Percentiles rank a stretch among this genome's conserved stretches.
phyloP scores from a whole-genome alignment of 2,329 filamentous ascomycete species.

The Elsinoe fawcettii region DNA sequence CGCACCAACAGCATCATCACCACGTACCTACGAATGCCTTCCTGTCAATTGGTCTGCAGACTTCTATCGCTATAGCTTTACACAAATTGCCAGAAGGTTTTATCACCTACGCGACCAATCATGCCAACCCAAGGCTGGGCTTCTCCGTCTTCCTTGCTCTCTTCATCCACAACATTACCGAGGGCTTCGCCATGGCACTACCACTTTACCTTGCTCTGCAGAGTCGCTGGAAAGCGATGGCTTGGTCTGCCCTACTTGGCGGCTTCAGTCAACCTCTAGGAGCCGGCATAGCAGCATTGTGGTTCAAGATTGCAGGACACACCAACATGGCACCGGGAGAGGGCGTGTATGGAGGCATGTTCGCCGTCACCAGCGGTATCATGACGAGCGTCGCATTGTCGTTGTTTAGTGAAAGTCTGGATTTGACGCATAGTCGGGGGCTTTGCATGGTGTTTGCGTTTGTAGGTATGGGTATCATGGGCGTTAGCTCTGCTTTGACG shows the following conservation, averaged over 20 bases:
- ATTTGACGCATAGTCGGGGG: conserved; percentile 69
- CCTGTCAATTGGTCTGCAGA: conserved; percentile 89
- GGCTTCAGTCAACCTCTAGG: conserved; percentile 82
- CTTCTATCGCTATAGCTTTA: conserved; percentile 85
- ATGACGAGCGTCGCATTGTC: conserved; percentile 92
- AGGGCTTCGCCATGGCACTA: conserved; percentile 89
- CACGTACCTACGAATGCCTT: conserved; percentile 94
- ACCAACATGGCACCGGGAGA: conserved; percentile 44
- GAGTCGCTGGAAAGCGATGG: conserved; percentile 71
- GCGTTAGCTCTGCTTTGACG: conserved; percentile 77
- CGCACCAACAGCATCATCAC: conserved; percentile 61
- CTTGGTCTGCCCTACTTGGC: conserved; percentile 75
- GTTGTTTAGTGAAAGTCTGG: conserved; percentile 78
- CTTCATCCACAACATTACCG: conserved; percentile 96
- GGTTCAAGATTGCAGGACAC: conserved; percentile 66
- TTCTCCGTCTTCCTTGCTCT: conserved; percentile 90
- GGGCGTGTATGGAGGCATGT: conserved; percentile 67
- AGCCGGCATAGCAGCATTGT: conserved; percentile 72
- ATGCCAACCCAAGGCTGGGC: conserved; percentile 81
- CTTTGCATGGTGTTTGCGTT: conserved; percentile 76
- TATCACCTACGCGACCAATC: conserved; percentile 94
- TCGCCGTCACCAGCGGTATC: conserved; percentile 83
- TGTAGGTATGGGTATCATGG: conserved; percentile 78
- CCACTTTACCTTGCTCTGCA: conserved; percentile 86
- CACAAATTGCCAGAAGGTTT: conserved; percentile 88